Conservation (phyloP, 163 green algal genomes). For the Coccomyxa subellipsoidea region DNA sequence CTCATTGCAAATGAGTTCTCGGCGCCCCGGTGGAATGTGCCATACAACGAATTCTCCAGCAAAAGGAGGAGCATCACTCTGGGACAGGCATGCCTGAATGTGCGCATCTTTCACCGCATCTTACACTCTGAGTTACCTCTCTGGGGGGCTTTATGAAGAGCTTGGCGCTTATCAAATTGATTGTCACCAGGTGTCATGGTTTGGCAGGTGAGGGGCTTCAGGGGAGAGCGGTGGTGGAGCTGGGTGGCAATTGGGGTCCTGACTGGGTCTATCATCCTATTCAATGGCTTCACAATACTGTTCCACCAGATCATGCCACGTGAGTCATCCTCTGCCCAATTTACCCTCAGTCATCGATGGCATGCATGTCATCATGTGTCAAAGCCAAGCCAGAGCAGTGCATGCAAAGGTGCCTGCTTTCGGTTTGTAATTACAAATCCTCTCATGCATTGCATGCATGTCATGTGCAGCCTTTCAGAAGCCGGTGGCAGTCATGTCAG, state of each 20-base stretch:
- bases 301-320: neutral
- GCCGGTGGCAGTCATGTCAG: neutral
- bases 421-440: too few species aligned
- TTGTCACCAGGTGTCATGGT: too few species aligned
- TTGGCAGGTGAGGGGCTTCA: constrained; percentile 6
- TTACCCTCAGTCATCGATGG: too few species aligned
- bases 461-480: neutral
- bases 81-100: constrained; percentile 46
- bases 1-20: constrained; percentile 78
- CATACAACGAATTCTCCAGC: neutral
- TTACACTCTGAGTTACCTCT: too few species aligned
- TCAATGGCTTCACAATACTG: neutral
- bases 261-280: neutral
- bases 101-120: constrained; percentile 26
- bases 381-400: too few species aligned
- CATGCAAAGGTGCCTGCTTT: too few species aligned
- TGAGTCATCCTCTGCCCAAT: neutral
- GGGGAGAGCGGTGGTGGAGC: neutral
- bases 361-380: too few species aligned
- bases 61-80: constrained; percentile 18
- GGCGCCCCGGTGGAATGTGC: constrained; percentile 11
- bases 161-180: too few species aligned
- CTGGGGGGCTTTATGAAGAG: too few species aligned
- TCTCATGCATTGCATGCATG: too few species aligned
- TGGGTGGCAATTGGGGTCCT: neutral